Evolutionary conservation across 1,284 basidiomycete species (phyloP), one percentile per base, ranked within the genome.

Genomic region (Rhodotorula mucilaginosa): DNA sequence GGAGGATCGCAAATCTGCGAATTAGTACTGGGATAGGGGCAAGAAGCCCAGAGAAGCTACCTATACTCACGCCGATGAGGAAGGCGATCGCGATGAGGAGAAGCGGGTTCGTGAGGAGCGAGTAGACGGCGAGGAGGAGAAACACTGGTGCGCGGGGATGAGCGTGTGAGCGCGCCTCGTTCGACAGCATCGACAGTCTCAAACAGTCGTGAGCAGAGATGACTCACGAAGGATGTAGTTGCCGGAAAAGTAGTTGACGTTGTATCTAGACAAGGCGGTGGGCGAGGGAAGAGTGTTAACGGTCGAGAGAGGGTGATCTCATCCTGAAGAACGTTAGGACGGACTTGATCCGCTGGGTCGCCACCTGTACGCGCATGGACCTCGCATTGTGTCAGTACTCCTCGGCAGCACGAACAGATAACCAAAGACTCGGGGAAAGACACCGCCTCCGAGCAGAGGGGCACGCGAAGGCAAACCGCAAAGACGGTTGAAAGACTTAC

Each of bases 1-100:
- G 56, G 56, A 21, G 15, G 29, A 34, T 26, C 26, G 52, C 26
- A 57, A 29, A 19, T 16, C 3, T 29, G 13, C 57, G 44, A 29
- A 10, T 34, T 23, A 21, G 57, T 7, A 44, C 10, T 6, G 58
- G 1, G 19, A 26, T 23, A 10, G 34, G 7, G 19, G 10, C 34
- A 23, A 21, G 58, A 23, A 18, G 8, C 13, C 23, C 15, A n/a
- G 5, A 10, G 8, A 8, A 34, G 34, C 23, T n/a, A 47, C 26
- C 26, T 26, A 26, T 23, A 64, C 73, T 23, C 49, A 74, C 74
- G 61, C 92, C 92, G 74, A 94, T 88, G 77, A 99, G 88, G 85
- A 98, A 94, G 51, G 84, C 86, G 73, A 97, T 84, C 6, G 95
- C 88, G 78, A 96, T 84, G 74, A 98, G 86, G 59, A 99, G 88